Percentiles rank a stretch among this genome's conserved stretches.
These are phyloP conservation scores for Cutaneotrichosporon cavernicola DNA, from an alignment of 1,284 basidiomycete species.

Conservation along the genomic window DNA sequence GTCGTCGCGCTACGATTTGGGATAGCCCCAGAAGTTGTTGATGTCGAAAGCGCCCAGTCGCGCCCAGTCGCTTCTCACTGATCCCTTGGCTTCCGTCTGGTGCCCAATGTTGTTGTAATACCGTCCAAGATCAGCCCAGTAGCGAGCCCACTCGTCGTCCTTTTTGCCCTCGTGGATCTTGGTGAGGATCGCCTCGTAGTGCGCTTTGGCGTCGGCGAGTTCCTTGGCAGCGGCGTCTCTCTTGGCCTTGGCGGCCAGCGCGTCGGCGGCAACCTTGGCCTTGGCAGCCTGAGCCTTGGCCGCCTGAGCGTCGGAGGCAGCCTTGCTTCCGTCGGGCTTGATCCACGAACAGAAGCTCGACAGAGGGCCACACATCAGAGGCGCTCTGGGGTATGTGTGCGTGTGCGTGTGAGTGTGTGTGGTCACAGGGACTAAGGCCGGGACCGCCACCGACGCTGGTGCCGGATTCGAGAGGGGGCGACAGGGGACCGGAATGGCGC, in stretches of 20 bases:
- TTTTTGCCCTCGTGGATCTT: neutral
- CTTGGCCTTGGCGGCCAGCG: neutral
- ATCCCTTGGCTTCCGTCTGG: neutral
- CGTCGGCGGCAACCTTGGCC: neutral
- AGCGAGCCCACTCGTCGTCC: conserved; percentile 1
- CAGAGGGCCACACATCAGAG: neutral
- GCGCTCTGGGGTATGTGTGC: neutral
- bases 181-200: neutral
- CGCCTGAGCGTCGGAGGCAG: neutral
- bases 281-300: neutral
- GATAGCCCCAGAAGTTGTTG: conserved; percentile 4
- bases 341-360: neutral
- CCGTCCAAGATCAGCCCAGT: neutral
- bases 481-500: neutral
- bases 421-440: neutral
- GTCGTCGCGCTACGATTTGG: neutral
- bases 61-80: neutral
- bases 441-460: neutral
- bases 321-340: neutral
- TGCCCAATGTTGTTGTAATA: neutral
- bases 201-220: neutral
- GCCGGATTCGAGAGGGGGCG: neutral
- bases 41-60: neutral
- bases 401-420: neutral
- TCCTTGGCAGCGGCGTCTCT: conserved; percentile 1